These are phyloP conservation scores for Sporothrix humicola DNA, from an alignment of 2,329 filamentous ascomycete genomes.

Conservation along the genomic window DNA sequence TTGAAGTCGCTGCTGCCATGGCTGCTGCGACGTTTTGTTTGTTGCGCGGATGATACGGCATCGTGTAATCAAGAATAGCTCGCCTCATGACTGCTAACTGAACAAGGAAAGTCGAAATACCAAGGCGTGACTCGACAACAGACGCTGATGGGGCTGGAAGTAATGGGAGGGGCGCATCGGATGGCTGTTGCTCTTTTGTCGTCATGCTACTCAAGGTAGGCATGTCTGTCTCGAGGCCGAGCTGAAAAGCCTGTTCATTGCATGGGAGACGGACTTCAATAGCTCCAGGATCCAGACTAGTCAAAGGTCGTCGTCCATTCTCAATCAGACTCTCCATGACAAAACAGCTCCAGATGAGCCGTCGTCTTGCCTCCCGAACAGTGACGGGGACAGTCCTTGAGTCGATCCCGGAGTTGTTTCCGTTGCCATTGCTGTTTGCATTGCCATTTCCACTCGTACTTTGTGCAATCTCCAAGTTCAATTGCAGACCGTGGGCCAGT, in stretches of 20 bases:
- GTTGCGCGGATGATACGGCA: slow-evolving; percentile 30
- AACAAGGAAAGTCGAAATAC: slow-evolving; percentile 26
- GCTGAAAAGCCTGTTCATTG: slow-evolving; percentile 29
- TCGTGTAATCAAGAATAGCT: slow-evolving; percentile 29
- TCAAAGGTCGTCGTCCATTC: slow-evolving; percentile 21
- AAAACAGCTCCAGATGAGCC: slow-evolving; percentile 30
- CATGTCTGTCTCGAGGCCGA: slow-evolving; percentile 30
- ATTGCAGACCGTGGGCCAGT: slow-evolving; percentile 29
- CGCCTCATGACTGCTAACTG: slow-evolving; percentile 26
- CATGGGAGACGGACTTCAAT: slow-evolving; percentile 26
- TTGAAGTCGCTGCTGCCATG: neutral
- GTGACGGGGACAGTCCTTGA: slow-evolving; percentile 21
- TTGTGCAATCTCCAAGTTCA: slow-evolving; percentile 31
- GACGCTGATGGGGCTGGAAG: neutral
- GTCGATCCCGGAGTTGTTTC: too few species aligned
- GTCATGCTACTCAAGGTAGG: slow-evolving; percentile 1
- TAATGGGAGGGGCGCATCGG: neutral
- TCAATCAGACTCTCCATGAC: slow-evolving; percentile 33
- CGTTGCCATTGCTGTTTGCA: neutral
- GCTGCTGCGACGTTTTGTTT: neutral
- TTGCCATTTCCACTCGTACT: neutral
- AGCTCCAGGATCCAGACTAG: neutral
- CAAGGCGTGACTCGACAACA: neutral
- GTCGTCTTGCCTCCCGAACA: slow-evolving; percentile 24
- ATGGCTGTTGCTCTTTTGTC: neutral